Evolutionary conservation across 441 rosid genomes (phyloP).

Genomic region (Erodium trifolium): DNA sequence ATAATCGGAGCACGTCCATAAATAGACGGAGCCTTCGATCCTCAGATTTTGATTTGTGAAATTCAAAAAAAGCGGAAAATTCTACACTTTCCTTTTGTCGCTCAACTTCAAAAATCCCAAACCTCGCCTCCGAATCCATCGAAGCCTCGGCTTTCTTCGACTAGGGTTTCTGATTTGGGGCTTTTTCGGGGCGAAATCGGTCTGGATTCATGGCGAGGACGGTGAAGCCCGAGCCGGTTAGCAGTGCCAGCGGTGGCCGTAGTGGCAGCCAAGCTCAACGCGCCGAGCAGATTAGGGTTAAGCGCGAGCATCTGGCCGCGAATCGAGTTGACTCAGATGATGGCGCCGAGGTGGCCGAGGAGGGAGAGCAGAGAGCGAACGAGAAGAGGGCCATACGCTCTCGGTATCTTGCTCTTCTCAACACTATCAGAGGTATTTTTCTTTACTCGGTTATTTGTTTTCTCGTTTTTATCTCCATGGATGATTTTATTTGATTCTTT

Average conservation of each 20-base stretch:
- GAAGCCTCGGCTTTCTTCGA: background rate
- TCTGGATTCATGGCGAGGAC: background rate
- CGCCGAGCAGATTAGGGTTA: slow-evolving; percentile 10
- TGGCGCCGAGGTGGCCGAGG: slow-evolving; percentile 13
- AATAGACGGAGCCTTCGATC: background rate
- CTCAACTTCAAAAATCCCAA: background rate
- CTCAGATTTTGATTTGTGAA: background rate
- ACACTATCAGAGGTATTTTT: slow-evolving; percentile 18
- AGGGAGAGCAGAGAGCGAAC: slow-evolving; percentile 11
- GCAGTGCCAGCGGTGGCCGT: background rate
- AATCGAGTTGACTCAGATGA: slow-evolving; percentile 4
- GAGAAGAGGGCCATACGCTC: slow-evolving; percentile 21
- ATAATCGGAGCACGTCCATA: background rate
- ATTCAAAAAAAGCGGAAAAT: background rate
- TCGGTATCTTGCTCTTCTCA: slow-evolving; percentile 19
- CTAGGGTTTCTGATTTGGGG: slow-evolving; percentile 3
- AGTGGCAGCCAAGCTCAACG: too few species aligned
- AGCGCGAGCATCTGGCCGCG: slow-evolving; percentile 12
- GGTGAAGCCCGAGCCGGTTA: slow-evolving; percentile 8
- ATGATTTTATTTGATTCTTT: background rate
- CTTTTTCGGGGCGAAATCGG: too few species aligned
- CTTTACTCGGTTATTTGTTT: background rate
- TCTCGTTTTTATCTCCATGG: background rate
- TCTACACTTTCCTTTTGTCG: background rate
- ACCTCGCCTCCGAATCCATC: background rate